These are phyloP conservation scores for Globisporangium perplexum DNA, from an alignment of 352 stramenopile species.

Conservation along the genomic window DNA sequence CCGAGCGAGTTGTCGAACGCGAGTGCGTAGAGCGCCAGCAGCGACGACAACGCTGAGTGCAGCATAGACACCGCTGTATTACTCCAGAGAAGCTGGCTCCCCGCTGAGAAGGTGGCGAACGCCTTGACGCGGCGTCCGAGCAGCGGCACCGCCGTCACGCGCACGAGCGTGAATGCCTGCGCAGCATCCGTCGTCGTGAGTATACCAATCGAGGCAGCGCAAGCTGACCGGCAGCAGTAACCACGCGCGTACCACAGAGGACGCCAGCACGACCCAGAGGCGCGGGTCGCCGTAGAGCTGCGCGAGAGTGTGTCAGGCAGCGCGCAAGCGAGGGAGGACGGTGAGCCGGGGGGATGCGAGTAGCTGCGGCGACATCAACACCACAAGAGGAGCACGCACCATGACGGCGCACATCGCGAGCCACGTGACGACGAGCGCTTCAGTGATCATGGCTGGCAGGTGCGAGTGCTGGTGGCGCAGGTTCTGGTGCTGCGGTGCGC, in stretches of 20 bases:
- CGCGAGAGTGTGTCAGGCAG: background rate
- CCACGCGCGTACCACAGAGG: slow-evolving; percentile 38
- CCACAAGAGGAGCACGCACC: slow-evolving; percentile 20
- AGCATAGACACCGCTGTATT: slow-evolving; percentile 76
- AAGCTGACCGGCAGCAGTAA: too few species aligned
- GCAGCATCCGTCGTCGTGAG: background rate
- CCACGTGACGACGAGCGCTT: slow-evolving; percentile 54
- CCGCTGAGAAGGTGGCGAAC: slow-evolving; percentile 37
- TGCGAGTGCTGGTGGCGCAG: background rate
- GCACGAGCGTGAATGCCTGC: slow-evolving; percentile 40
- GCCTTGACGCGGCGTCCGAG: slow-evolving; percentile 33
- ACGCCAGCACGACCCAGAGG: slow-evolving; percentile 57
- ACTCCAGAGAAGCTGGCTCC: slow-evolving; percentile 48
- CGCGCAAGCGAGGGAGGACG: background rate
- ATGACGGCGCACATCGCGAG: slow-evolving; percentile 55
- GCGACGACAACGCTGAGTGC: slow-evolving; percentile 54
- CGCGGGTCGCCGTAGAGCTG: slow-evolving; percentile 54
- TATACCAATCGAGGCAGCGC: too few species aligned
- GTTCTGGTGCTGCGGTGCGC: background rate
- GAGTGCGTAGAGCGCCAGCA: slow-evolving; percentile 46
- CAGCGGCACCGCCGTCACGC: slow-evolving; percentile 35
- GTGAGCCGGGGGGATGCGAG: background rate
- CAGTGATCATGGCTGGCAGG: slow-evolving; percentile 48
- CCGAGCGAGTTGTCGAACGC: slow-evolving; percentile 43
- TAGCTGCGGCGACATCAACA: background rate